Evolutionary conservation across 2,329 filamentous ascomycete genomes (phyloP), one percentile per base, ranked within the genome.

Genomic region (Hypoxylon rubiginosum): DNA sequence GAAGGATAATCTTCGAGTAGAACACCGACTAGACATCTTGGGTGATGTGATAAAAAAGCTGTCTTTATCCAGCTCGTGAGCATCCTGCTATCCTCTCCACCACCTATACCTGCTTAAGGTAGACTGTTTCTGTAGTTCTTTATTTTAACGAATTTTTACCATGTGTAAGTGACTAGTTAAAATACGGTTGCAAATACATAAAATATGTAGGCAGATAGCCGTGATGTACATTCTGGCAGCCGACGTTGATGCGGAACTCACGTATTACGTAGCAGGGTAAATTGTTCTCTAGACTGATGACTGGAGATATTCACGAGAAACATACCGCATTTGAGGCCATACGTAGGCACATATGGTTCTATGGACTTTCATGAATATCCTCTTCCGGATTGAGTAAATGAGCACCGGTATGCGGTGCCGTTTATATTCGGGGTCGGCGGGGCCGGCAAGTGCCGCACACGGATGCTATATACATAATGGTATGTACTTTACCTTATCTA

Each of bases 321-420:
- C 48, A 17, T 52, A 45, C 24, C 28, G 10, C 36, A 36, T 28
- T 32, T 28, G 13, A 46, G 15, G 39, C 4, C 13, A 15, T 45
- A 26, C 19, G 26, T 41, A 10, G 15, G 26, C 21, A 30, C 43
- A 48, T 57, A 19, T 15, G 15, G 5, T 17, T 41, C 39, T 21
- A 43, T 8, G 39, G 19, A 11, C 8, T 7, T 41, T 17, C 10
- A 17, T 17, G n/a, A 17, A 17, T 17, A 43, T 21, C 53, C 24
- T 34, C n/a, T 49, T 58, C 55, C 19, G 53, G 45, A 4, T 24
- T 62, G 39, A 52, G 53, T 62, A 53, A 21, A 48, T 62, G 53
- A 62, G 21, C 39, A 34, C 21, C 46, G 52, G 49, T 7, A 28
- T 46, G 43, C 39, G 13, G 58, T 61, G 13, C 13, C 11, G 4